phyloP scores from a whole-genome alignment of 2,329 filamentous ascomycete genomes.

The Stagonosporopsis vannaccii region DNA sequence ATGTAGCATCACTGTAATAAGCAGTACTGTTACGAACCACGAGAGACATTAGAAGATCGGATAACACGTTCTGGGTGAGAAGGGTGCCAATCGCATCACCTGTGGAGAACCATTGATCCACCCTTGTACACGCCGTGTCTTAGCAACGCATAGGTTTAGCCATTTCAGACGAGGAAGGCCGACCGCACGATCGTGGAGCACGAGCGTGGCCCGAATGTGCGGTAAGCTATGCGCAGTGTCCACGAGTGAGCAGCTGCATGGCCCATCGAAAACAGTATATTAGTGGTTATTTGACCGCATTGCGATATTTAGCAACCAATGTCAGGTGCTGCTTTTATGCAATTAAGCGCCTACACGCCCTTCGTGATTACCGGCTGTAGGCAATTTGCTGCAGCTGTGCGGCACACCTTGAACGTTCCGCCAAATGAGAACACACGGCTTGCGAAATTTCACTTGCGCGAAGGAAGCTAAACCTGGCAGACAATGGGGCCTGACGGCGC shows the following conservation, averaged over 20 bases:
- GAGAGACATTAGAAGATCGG: background rate
- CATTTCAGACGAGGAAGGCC: slow-evolving; percentile 2
- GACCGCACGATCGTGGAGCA: slow-evolving; percentile 10
- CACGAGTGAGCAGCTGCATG: slow-evolving; percentile 15
- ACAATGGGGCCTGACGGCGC: slow-evolving; percentile 28
- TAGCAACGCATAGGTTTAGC: slow-evolving; percentile 10
- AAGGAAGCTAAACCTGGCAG: slow-evolving; percentile 40
- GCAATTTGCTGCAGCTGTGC: slow-evolving; percentile 32
- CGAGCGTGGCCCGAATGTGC: slow-evolving; percentile 15
- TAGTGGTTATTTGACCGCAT: slow-evolving; percentile 13
- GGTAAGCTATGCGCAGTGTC: slow-evolving; percentile 17
- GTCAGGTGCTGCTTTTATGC: slow-evolving; percentile 22
- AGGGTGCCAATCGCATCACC: slow-evolving; percentile 5
- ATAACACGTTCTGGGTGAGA: background rate
- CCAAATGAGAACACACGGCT: slow-evolving; percentile 38
- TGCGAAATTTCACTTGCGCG: slow-evolving; percentile 32
- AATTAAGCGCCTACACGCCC: slow-evolving; percentile 42
- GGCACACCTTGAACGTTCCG: slow-evolving; percentile 30
- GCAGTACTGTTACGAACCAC: background rate
- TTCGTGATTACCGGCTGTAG: slow-evolving; percentile 26
- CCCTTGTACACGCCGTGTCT: slow-evolving; percentile 6
- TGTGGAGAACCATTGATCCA: background rate
- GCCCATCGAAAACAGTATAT: slow-evolving; percentile 5
- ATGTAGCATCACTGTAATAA: slow-evolving; percentile 6
- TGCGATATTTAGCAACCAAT: slow-evolving; percentile 30